Base-by-base conservation (phyloP, 345 rosid genomes). In the Gossypium ekmanianum region DNA sequence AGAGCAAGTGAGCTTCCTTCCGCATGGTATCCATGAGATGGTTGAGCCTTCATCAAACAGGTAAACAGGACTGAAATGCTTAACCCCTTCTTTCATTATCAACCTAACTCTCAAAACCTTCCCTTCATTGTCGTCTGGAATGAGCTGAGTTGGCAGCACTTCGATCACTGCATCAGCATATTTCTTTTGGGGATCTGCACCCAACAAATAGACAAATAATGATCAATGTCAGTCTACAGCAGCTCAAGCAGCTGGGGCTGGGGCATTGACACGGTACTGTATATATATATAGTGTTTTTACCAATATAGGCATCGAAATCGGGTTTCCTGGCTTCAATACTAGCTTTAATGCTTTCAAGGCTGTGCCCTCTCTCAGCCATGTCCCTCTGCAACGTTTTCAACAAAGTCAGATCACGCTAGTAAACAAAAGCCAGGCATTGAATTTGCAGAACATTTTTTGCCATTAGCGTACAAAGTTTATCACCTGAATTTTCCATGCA, bases 321-420 rank as follows among this genome's bases (percentile, higher is more conserved):
- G 2, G 99, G 98, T 76, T 92, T 94, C 65, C 99, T 80, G 3
- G 99, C 97, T 84, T 95, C 94, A 44, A 95, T 95, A 80, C 99
- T 95, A 1, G 99, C 97, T 81, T 89, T 95, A 82, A 95, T 92
- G 84, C 99, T 95, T 81, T 95, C 99, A 11, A 95, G 92, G 71
- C 99, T 95, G 88, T 95, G 99, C 11, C 99, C 98, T 86, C 99
- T 80, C 84, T 95, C 99, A 9, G 97, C 98, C 99, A 91, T 95
- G 83, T 95, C 99, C 67, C 98, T 92, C 98, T 94, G 77, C 84
- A 80, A 71, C 55, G 72, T 2, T 41, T 71, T 3, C 11, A 61
- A 66, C 34, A 54, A 5, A 65, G 29, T 78, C 39, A 76, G 47
- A 47, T 55, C 54, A 47, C 41, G 27, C 48, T 55, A 27, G 75